Conservation (phyloP, 306 rosid genomes). For the Trifolium subterraneum region DNA sequence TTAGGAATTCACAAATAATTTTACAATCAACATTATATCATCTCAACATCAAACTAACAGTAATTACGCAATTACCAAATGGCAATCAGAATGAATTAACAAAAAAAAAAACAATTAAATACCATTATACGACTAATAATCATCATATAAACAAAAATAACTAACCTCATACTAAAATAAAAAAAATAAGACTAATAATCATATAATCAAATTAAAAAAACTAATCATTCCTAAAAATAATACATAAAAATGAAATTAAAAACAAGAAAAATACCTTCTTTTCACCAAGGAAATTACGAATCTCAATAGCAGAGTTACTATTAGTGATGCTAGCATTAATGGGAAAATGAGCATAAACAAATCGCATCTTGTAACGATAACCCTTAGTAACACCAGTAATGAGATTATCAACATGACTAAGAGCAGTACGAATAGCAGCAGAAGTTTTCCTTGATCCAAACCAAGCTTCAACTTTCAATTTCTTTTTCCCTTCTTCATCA, state of each 20-base stretch:
- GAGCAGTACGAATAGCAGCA: constrained; percentile 82
- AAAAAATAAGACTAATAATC: not conserved
- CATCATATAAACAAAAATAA: not conserved
- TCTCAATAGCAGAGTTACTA: constrained; percentile 60
- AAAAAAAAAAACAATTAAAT: not conserved
- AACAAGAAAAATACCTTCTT: constrained; percentile 57
- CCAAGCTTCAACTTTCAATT: constrained; percentile 75
- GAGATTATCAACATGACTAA: constrained; percentile 73
- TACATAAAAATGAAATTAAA: not conserved
- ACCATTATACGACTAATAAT: too few relatives aligned
- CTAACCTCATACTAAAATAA: not conserved
- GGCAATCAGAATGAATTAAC: not conserved
- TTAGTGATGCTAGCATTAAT: constrained; percentile 76
- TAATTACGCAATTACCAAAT: not conserved
- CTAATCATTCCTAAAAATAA: not conserved
- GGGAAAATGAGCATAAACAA: constrained; percentile 84
- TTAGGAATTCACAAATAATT: not conserved
- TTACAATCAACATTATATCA: not conserved
- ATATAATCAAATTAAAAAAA: not conserved
- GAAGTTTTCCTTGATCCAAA: constrained; percentile 80
- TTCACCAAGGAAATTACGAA: constrained; percentile 77
- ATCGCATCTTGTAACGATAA: constrained; percentile 84
- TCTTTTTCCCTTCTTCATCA: constrained; percentile 54
- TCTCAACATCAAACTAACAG: not conserved
- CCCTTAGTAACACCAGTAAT: constrained; percentile 88